Conservation (phyloP, 2,329 filamentous ascomycete genomes). For the Sporothrix pallida region DNA sequence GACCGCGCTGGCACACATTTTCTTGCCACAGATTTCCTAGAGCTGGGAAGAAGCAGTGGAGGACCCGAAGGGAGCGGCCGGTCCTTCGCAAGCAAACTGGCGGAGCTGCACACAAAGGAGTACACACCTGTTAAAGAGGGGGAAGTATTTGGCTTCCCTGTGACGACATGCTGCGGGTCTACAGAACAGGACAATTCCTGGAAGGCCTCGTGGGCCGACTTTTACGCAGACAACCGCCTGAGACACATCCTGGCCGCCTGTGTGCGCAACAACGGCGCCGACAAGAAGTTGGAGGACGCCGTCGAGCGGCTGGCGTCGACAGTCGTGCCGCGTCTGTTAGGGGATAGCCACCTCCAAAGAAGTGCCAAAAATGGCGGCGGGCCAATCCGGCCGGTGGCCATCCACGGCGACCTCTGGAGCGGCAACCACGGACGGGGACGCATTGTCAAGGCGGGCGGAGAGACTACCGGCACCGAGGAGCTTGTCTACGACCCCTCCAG, state of each 20-base stretch:
- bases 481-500: constrained; percentile 82
- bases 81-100: constrained; percentile 76
- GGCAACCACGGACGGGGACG: constrained; percentile 76
- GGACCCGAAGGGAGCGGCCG: constrained; percentile 53
- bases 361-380: constrained; percentile 47
- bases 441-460: constrained; percentile 56
- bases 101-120: constrained; percentile 68
- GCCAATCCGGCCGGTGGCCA: constrained; percentile 73
- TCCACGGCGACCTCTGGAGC: constrained; percentile 94
- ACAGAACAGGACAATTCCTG: constrained; percentile 82
- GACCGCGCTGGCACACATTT: constrained; percentile 60
- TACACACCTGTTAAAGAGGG: constrained; percentile 70
- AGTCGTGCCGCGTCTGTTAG: constrained; percentile 79
- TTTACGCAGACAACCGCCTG: constrained; percentile 80
- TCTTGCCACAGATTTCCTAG: constrained; percentile 79
- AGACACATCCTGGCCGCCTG: constrained; percentile 66
- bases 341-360: constrained; percentile 62
- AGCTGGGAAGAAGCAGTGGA: constrained; percentile 56
- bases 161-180: constrained; percentile 83
- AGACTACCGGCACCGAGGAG: constrained; percentile 59
- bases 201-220: constrained; percentile 77
- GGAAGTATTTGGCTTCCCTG: constrained; percentile 81
- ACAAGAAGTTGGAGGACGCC: constrained; percentile 64
- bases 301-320: constrained; percentile 67
- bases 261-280: constrained; percentile 66